Base-by-base conservation (phyloP, 495 filamentous ascomycete species). In the Trichoderma parareesei region DNA sequence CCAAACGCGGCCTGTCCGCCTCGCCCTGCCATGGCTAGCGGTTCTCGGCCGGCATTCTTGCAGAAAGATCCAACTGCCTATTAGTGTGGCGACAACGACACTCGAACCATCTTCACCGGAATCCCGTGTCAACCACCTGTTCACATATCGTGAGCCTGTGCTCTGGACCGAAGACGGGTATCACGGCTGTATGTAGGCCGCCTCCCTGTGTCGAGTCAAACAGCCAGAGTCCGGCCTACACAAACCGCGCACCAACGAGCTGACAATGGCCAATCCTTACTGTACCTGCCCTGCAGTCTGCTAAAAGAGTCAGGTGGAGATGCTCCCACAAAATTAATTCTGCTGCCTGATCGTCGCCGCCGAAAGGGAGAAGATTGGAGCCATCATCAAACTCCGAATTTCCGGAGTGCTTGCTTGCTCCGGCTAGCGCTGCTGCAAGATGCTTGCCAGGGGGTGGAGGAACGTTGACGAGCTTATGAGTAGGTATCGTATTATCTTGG, bases 281-380 rank as follows among this genome's bases (percentile, higher is more conserved):
- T 5, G 20, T 33, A 55, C 53, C n/a, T 11, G 44, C 44, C 20
- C 46, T 49, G 9, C 20, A 57, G 53, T 27, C 53, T 57, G 27
- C 53, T 57, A 33, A 11, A 57, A 35, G 27, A 37, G 53, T 33
- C 20, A 14, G 27, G 53, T 57, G 53, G 53, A 13, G 53, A 57
- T 57, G 53, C 27, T 57, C 27, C 33, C 53, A 33, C 33, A 57
- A 35, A 57, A 57, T 37, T 57, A 57, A 57, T 57, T 57, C 53
- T 57, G 53, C 53, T 57, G 53, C 53, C 53, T 57, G 53, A 57
- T 57, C 53, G 18, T 57, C 27, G 53, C 33, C 53, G n/a, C 7
- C 8, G 14, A 14, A 57, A 37, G 27, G 27, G 27, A 35, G n/a
- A 49, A 57, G 11, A 57, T 6, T 20, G 10, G 10, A 16, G 9